phyloP scores from a whole-genome alignment of 2,329 filamentous ascomycete genomes.

The Neofusicoccum sp. region DNA sequence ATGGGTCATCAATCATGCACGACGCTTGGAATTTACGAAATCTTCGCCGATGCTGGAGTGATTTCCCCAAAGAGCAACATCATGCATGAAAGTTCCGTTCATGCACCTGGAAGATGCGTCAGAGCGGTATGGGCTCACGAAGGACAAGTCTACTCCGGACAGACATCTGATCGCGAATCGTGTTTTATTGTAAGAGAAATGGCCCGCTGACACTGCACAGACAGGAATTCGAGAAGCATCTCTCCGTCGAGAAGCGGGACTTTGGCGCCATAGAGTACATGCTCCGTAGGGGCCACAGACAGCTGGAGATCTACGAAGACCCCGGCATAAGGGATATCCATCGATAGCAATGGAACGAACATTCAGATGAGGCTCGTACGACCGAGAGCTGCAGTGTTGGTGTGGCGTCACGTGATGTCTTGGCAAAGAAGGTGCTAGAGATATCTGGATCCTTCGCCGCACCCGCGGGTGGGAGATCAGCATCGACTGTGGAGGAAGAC shows the following conservation, averaged over 20 bases:
- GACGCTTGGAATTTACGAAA: background rate
- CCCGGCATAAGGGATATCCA: conserved; percentile 76
- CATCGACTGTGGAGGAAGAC: background rate
- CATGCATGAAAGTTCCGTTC: too few relatives aligned
- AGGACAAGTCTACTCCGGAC: too few relatives aligned
- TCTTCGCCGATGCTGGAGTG: too few relatives aligned
- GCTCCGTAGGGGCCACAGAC: conserved; percentile 76
- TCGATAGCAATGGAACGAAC: conserved; percentile 7
- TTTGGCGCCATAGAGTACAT: conserved; percentile 85
- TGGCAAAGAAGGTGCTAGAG: conserved; percentile 14
- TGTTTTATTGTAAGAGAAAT: background rate
- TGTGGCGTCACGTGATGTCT: conserved; percentile 15
- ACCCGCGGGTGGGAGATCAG: background rate
- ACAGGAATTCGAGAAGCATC: conserved; percentile 74
- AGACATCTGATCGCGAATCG: background rate
- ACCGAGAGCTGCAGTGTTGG: background rate
- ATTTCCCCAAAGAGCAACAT: too few relatives aligned
- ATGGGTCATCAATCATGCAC: background rate
- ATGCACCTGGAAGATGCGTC: too few relatives aligned
- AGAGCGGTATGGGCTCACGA: too few relatives aligned
- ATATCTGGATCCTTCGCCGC: background rate
- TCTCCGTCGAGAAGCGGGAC: conserved; percentile 75
- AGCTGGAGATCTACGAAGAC: conserved; percentile 80
- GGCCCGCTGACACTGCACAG: conserved; percentile 46
- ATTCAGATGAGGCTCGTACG: background rate